Evolutionary conservation across 169 alveolate species (phyloP).

Genomic region (Eimeria necatrix): DNA sequence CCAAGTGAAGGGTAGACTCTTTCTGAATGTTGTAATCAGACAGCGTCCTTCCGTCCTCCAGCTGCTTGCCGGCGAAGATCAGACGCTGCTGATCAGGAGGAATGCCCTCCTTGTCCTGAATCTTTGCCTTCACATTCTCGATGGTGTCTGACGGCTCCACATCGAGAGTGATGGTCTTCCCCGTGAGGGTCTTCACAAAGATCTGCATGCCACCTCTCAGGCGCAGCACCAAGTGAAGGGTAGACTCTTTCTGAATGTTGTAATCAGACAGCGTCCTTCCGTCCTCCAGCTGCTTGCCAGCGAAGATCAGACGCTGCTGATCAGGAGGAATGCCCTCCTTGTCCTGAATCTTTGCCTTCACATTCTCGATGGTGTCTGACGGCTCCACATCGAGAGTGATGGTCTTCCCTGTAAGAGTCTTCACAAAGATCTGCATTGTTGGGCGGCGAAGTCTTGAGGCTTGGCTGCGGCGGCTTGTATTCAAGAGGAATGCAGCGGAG

Average conservation of each 20-base stretch:
- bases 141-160: conserved; percentile 98
- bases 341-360: conserved; percentile 87
- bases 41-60: conserved; percentile 99
- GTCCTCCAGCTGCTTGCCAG: conserved; percentile 99
- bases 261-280: conserved; percentile 98
- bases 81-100: conserved; percentile 99
- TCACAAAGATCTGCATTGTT: conserved; percentile 96
- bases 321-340: conserved; percentile 98
- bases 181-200: conserved; percentile 97
- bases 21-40: conserved; percentile 99
- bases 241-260: conserved; percentile 97
- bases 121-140: conserved; percentile 95
- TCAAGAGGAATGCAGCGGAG: not conserved
- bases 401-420: conserved; percentile 98
- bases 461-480: not conserved
- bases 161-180: conserved; percentile 97
- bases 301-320: conserved; percentile 99
- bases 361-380: conserved; percentile 96
- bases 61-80: conserved; percentile 99
- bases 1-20: conserved; percentile 88
- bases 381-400: conserved; percentile 98
- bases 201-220: conserved; percentile 91
- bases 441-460: not conserved
- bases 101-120: conserved; percentile 88
- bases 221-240: conserved; percentile 82